phyloP scores from a whole-genome alignment of 305 asterid genomes.

The Nicotiana rustica region DNA sequence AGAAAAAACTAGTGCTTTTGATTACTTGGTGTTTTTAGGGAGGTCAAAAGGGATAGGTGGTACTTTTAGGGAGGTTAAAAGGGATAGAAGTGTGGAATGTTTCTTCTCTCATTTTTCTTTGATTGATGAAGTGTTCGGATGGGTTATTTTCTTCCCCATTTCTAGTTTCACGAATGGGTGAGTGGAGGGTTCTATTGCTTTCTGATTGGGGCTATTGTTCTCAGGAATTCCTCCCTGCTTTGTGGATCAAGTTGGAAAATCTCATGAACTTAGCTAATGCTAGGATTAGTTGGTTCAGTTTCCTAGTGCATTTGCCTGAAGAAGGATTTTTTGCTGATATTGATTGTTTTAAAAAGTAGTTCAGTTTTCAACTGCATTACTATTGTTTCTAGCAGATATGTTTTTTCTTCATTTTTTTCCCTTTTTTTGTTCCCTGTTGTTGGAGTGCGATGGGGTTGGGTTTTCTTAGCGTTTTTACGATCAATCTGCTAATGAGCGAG shows the following conservation, averaged over 20 bases:
- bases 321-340: neutral
- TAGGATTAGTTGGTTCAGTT: neutral
- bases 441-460: neutral
- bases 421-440: neutral
- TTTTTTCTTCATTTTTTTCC: neutral
- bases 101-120: slow-evolving; percentile 25
- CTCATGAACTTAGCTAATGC: neutral
- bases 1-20: neutral
- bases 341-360: neutral
- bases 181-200: neutral
- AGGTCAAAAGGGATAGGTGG: slow-evolving; percentile 11
- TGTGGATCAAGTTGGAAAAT: slow-evolving; percentile 20
- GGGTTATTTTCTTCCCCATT: neutral
- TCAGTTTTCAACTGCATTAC: neutral
- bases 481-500: slow-evolving; percentile 15
- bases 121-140: neutral
- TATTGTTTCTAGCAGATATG: neutral
- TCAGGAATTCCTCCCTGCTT: slow-evolving; percentile 1
- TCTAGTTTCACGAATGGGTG: slow-evolving; percentile 22
- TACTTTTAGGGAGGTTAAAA: neutral
- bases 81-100: neutral
- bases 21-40: neutral
- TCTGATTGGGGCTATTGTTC: neutral
- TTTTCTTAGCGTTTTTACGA: neutral
- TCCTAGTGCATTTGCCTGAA: slow-evolving; percentile 4